These are phyloP conservation scores for Jatropha curcas DNA, from an alignment of 345 rosid species.

Conservation along the genomic window DNA sequence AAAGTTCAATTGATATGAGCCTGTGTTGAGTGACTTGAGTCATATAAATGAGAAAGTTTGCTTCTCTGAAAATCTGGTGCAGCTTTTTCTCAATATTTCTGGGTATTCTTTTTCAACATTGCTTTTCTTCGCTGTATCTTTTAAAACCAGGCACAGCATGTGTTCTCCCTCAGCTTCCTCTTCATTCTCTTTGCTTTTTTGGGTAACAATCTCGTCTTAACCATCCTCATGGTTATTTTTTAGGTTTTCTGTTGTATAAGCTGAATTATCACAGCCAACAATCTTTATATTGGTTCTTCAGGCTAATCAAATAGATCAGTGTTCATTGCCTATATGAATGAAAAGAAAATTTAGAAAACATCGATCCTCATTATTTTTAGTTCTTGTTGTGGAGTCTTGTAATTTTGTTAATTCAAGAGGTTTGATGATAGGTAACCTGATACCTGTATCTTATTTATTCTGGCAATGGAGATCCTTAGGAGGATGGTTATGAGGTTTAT, in stretches of 20 bases:
- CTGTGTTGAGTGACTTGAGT: not conserved
- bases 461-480: not conserved
- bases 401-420: too few relatives aligned
- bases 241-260: not conserved
- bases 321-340: not conserved
- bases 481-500: not conserved
- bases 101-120: not conserved
- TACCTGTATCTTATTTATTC: not conserved
- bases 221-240: too few relatives aligned
- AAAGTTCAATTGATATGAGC: not conserved
- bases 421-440: too few relatives aligned
- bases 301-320: not conserved
- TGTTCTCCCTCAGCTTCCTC: not conserved
- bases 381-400: not conserved
- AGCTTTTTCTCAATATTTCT: not conserved
- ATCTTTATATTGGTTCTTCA: not conserved
- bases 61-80: not conserved
- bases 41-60: not conserved
- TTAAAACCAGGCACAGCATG: not conserved
- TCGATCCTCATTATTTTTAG: not conserved
- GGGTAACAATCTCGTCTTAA: not conserved
- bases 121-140: not conserved
- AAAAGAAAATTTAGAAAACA: not conserved
- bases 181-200: not conserved
- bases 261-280: not conserved